Evolutionary conservation across 805 yeast genomes (phyloP), one percentile per base, ranked within the genome.

Genomic region (Clavispora phyllophila): DNA sequence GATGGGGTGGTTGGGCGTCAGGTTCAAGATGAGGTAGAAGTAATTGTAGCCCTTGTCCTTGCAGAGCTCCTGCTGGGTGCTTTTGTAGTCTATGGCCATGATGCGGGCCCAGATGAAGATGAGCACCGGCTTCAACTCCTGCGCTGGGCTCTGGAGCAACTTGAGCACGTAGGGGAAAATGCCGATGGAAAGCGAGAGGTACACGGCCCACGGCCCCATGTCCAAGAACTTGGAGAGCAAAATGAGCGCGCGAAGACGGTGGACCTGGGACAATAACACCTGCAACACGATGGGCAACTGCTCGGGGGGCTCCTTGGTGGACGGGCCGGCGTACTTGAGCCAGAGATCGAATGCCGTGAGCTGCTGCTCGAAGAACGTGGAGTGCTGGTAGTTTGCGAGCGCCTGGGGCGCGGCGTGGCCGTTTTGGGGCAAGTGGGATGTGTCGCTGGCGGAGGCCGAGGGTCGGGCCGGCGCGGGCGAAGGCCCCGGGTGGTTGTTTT

Each of bases 61-160:
- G 49, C 93, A 78, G 24, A 93, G 73, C 57, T 93, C 99, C 48
- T 84, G 89, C 61, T 93, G 99, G 3, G 96, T 87, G 55, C 85
- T 84, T 50, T 79, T 77, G 60, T 85, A 84, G 62, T 91, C 98
- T 19, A 93, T 95, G 3, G 97, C 90, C 93, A 93, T 88, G 18
- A 93, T 88, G 51, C 98, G 74, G 0, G 98, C 96, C 99, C 99
- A 93, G 42, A 93, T 93, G 56, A 91, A 93, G 1, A 93, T 93
- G 44, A 93, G 66, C 3, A 91, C 96, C 0, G 98, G 98, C 55
- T 89, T 89, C 45, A 93, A 70, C 56, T 93, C 98, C 22, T 87
- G 95, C 0, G 98, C 96, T 0, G 98, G 98, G 46, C 95, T 83
- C 59, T 91, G 98, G 26, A 93, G 66, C 18, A 93, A 72, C 54